Conservation (phyloP, 75 land plant genomes). For the Pinus taeda region DNA sequence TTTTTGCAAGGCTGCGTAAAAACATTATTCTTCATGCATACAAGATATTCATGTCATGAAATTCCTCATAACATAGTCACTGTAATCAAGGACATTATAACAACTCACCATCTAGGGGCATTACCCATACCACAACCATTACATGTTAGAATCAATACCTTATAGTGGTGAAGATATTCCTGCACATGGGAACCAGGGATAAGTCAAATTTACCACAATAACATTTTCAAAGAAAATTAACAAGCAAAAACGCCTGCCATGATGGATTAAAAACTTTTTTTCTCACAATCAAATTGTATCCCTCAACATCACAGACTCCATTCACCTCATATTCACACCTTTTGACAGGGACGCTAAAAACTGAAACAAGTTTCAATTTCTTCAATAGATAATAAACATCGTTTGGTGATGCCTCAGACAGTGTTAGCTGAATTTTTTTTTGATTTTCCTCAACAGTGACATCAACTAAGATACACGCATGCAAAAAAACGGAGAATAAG, state of each 20-base stretch:
- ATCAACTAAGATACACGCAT: too few relatives aligned
- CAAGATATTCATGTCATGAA: background rate
- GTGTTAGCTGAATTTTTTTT: too few relatives aligned
- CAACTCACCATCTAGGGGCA: slow-evolving; percentile 39
- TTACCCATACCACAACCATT: slow-evolving; percentile 81
- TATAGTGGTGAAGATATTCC: slow-evolving; percentile 83
- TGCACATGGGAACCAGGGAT: slow-evolving; percentile 19
- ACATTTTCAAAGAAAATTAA: background rate
- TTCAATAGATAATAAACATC: background rate
- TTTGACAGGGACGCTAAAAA: slow-evolving; percentile 36
- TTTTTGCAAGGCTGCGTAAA: background rate
- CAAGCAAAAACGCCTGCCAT: background rate
- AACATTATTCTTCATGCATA: background rate
- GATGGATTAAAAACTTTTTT: background rate
- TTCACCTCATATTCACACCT: slow-evolving; percentile 72
- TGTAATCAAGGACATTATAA: background rate
- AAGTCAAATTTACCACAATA: background rate
- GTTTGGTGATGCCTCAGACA: too few relatives aligned
- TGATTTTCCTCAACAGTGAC: too few relatives aligned
- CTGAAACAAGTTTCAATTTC: background rate
- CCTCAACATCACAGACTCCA: slow-evolving; percentile 66
- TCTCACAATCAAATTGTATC: slow-evolving; percentile 69
- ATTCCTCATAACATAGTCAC: background rate
- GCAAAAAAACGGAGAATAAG: too few relatives aligned
- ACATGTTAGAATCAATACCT: slow-evolving; percentile 89